Percentiles rank a stretch among this genome's conserved stretches.
phyloP scores from a whole-genome alignment of 2,329 filamentous ascomycete genomes.

The Botryosphaeria dothidea region DNA sequence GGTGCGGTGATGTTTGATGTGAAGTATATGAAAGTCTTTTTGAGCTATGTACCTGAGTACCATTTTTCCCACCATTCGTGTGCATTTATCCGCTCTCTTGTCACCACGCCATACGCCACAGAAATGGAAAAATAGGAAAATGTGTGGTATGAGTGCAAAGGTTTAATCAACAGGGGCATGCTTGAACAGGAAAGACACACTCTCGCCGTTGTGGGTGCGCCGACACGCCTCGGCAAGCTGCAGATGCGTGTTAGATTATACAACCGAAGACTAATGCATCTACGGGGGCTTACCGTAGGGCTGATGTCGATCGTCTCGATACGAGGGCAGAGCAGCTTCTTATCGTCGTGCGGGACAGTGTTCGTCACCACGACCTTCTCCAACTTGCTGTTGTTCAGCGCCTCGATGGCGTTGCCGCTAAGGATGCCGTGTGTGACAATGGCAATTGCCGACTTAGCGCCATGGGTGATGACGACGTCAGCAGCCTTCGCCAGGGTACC shows the following conservation, averaged over 20 bases:
- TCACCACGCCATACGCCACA: slow-evolving; percentile 17
- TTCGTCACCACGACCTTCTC: slow-evolving; percentile 86
- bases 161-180: slow-evolving; percentile 58
- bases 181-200: slow-evolving; percentile 69
- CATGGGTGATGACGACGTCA: slow-evolving; percentile 81
- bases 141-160: neutral
- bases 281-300: slow-evolving; percentile 60
- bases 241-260: slow-evolving; percentile 19
- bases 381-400: slow-evolving; percentile 75
- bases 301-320: slow-evolving; percentile 91
- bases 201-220: slow-evolving; percentile 71
- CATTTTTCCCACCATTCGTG: neutral
- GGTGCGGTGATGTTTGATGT: neutral
- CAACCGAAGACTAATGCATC: neutral
- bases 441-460: slow-evolving; percentile 84
- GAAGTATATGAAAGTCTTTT: neutral
- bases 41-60: neutral
- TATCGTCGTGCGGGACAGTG: slow-evolving; percentile 78
- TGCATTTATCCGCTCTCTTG: neutral
- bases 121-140: neutral
- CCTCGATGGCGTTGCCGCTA: slow-evolving; percentile 84
- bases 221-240: slow-evolving; percentile 69
- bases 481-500: slow-evolving; percentile 87
- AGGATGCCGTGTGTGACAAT: slow-evolving; percentile 95
- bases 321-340: slow-evolving; percentile 74